Base-by-base conservation (phyloP, 2,329 filamentous ascomycete species). In the Grosmannia serpens region DNA sequence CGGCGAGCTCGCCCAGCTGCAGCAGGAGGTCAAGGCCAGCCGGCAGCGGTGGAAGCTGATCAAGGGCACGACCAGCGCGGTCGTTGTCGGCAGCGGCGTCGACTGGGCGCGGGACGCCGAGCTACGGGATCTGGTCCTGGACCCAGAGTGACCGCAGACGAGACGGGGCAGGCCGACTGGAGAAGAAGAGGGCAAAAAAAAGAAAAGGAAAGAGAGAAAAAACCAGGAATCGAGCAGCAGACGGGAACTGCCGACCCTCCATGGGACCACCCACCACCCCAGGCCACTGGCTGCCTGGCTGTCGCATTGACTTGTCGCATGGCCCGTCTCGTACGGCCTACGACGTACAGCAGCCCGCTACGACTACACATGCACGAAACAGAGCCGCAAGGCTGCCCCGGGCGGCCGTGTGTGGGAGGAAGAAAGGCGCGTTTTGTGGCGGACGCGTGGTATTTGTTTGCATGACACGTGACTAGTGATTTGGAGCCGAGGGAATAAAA, bases 21-120 rank as follows among this genome's bases (percentile, higher is more conserved):
- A 89, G 65, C 71, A 69, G 7, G 78, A 84, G 47, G 72, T 88
- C 60, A 84, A 79, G 65, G 74, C 75, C 26, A 86, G 83, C 68
- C 81, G 81, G 61, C 82, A 84, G 63, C 80, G 80, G 66, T 89
- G 85, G 84, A 83, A 83, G 66, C 83, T 86, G 24, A 81, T 92
- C 70, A 94, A 92, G 73, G 87, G 83, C 27, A 82, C 90, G 49
- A 79, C 87, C n/a, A 88, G 87, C 66, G 89, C 87, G 22, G 79
- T 91, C 58, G 81, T 95, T 53, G 88, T 84, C 6, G 89, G 88
- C 3, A 95, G 89, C 69, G 90, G 90, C 53, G 77, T 94, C 57
- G 85, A 95, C 67, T 95, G 90, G 90, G 84, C 83, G 15, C 75
- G 80, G 47, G 84, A 95, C 70, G 78, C 84, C 56, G 77, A 76